These are phyloP conservation scores for Bimuria novae-zelandiae DNA, from an alignment of 2,329 filamentous ascomycete species.

Conservation along the genomic window DNA sequence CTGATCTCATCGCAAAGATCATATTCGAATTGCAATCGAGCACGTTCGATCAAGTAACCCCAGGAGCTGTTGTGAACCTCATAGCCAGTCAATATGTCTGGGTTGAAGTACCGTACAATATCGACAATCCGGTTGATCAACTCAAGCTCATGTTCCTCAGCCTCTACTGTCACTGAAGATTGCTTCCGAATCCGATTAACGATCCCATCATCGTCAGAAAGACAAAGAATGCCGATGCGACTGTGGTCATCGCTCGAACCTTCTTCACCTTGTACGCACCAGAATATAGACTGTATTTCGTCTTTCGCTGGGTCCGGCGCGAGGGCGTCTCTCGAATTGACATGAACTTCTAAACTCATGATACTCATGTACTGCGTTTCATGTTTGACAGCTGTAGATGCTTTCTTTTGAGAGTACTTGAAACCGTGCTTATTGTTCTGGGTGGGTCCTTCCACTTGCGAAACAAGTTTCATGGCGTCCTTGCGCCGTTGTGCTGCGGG, in stretches of 20 bases:
- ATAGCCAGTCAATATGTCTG: slow-evolving; percentile 91
- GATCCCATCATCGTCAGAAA: slow-evolving; percentile 66
- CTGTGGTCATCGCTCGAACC: slow-evolving; percentile 59
- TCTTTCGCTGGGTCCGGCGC: slow-evolving; percentile 90
- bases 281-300: slow-evolving; percentile 86
- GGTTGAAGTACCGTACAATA: slow-evolving; percentile 81
- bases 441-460: slow-evolving; percentile 88
- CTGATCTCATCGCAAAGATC: slow-evolving; percentile 91
- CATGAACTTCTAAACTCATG: slow-evolving; percentile 91
- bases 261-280: slow-evolving; percentile 82
- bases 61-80: slow-evolving; percentile 93
- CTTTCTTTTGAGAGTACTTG: slow-evolving; percentile 79
- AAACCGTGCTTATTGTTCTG: slow-evolving; percentile 81
- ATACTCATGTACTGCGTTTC: slow-evolving; percentile 94
- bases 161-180: slow-evolving; percentile 66
- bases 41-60: slow-evolving; percentile 94
- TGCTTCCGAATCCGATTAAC: slow-evolving; percentile 66
- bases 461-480: slow-evolving; percentile 54
- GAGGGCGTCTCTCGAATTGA: slow-evolving; percentile 80
- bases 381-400: slow-evolving; percentile 76
- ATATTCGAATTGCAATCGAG: slow-evolving; percentile 82
- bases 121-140: slow-evolving; percentile 84
- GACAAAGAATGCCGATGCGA: slow-evolving; percentile 72
- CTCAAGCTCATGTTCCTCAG: slow-evolving; percentile 81
- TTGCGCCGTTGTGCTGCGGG: slow-evolving; percentile 18